Base-by-base conservation (phyloP, 176 grass and related monocot genomes). In the Rhynchospora tenuis region DNA sequence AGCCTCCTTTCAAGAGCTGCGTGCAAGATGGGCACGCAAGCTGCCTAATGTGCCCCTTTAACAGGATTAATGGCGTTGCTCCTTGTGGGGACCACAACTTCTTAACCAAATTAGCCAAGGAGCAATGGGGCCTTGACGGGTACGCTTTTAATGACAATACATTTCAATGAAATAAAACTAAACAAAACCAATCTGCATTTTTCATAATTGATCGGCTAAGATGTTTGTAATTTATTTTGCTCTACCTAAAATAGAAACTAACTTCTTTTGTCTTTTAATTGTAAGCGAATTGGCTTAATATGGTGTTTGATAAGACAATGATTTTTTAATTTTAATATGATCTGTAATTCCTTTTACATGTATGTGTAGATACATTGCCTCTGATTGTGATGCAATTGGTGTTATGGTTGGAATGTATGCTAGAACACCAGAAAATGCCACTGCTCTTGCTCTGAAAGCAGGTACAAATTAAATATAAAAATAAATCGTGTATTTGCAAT, bases 21-120 rank as follows among this genome's bases (percentile, higher is more conserved):
- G 84, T 97, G 13, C 83, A 89, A 67, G 91, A 97, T 64, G 94
- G 94, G 33, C 81, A 88, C 13, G 90, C 94, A 62, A 97, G 84
- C 16, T 90, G 91, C 64, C 81, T 97, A 78, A 97, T 97, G 94
- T 97, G 94, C 85, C 93, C 94, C 13, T 97, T 94, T 81, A 97
- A 97, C 84, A 88, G 85, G 27, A 88, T 97, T 83, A 97, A 97
- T 81, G 94, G 94, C 13, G 86, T 97, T 9, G 89, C 94, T 3
- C 85, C 86, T 75, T 97, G 94, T 77, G 94, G 91, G 1, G 94
- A 97, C 42, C 65, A 89, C 24, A 92, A 94, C 54, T 88, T 97
- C 44, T 88, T 97, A 52, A 85, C 94, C 73, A 92, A 89, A 33
- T 94, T 89, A 11, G 91, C 94, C 1, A 88, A 91, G 47, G 79